phyloP scores from a whole-genome alignment of 208 protist genomes.

The Angomonas ambiguus region DNA sequence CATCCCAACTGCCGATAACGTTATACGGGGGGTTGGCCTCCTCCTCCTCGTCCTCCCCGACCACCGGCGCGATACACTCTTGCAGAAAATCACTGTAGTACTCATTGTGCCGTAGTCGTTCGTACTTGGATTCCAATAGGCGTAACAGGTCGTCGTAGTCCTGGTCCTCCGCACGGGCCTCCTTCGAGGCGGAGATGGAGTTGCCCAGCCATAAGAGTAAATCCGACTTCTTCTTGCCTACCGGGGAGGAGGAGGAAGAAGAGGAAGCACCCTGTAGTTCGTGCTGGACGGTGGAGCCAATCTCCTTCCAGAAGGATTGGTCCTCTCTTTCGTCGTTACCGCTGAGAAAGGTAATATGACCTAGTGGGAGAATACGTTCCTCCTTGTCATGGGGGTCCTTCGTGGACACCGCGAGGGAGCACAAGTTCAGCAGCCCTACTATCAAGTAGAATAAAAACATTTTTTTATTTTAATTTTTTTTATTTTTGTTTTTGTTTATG shows the following conservation, averaged over 20 bases:
- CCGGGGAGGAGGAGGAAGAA: no score
- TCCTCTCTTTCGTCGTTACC: conserved; percentile 53
- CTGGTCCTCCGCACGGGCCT: neutral
- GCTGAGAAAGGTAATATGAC: conserved; percentile 62
- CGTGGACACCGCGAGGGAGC: neutral
- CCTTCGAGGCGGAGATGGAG: conserved; percentile 49
- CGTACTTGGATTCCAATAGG: conserved; percentile 19
- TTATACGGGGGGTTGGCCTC: neutral
- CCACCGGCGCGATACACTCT: conserved; percentile 3
- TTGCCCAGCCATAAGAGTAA: conserved; percentile 74
- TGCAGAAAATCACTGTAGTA: conserved; percentile 28
- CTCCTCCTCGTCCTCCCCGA: neutral
- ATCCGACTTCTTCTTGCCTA: conserved; percentile 27
- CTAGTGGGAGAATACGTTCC: conserved; percentile 13
- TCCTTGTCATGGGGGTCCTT: neutral
- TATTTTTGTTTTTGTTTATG: no score
- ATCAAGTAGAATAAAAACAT: no score
- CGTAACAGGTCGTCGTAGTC: neutral
- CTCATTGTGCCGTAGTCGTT: conserved; percentile 18
- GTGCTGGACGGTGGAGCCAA: neutral
- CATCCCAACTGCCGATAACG: conserved; percentile 69
- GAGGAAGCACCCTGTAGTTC: neutral
- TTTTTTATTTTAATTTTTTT: no score
- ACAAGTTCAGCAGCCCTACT: no score
- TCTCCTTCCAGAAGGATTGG: conserved; percentile 55